A percentile compares a stretch with the other conserved stretches of the same genome.
These are phyloP conservation scores for Microcos paniculata DNA, from an alignment of 345 rosid genomes.

Conservation along the genomic window DNA sequence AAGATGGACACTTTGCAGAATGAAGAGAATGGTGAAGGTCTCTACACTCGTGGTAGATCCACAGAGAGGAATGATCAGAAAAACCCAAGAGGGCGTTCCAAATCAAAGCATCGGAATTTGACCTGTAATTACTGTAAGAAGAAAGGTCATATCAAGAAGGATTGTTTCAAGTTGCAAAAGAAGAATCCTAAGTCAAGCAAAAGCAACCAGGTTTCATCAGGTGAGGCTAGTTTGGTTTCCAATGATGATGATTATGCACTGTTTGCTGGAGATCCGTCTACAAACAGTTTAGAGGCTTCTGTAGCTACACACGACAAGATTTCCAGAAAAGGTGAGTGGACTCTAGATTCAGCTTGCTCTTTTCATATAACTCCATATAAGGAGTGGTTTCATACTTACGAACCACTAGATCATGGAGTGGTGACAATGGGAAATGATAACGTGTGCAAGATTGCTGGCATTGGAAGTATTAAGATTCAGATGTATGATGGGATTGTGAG, in stretches of 20 bases:
- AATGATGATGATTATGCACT: too few species aligned
- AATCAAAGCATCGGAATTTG: not conserved
- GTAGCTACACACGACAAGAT: too few species aligned
- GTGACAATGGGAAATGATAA: not conserved
- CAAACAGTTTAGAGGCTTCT: too few species aligned
- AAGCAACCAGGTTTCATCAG: too few species aligned
- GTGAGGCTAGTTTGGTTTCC: too few species aligned
- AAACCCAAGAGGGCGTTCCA: not conserved
- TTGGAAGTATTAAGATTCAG: too few species aligned
- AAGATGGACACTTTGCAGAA: not conserved
- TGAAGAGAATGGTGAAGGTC: not conserved
- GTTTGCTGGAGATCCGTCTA: too few species aligned
- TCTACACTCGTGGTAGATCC: not conserved
- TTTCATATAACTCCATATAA: not conserved
- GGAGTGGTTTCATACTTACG: not conserved
- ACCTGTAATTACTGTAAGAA: not conserved
- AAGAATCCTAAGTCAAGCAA: too few species aligned
- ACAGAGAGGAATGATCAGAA: not conserved
- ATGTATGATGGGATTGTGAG: not conserved
- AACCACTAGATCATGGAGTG: not conserved
- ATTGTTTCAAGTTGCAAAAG: too few species aligned
- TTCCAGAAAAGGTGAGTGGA: too few species aligned
- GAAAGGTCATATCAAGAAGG: too few species aligned
- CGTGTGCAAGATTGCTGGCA: not conserved
- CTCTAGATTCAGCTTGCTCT: too few species aligned